Conservation (phyloP, 2,329 filamentous ascomycete species). For the Phoma sp. region DNA sequence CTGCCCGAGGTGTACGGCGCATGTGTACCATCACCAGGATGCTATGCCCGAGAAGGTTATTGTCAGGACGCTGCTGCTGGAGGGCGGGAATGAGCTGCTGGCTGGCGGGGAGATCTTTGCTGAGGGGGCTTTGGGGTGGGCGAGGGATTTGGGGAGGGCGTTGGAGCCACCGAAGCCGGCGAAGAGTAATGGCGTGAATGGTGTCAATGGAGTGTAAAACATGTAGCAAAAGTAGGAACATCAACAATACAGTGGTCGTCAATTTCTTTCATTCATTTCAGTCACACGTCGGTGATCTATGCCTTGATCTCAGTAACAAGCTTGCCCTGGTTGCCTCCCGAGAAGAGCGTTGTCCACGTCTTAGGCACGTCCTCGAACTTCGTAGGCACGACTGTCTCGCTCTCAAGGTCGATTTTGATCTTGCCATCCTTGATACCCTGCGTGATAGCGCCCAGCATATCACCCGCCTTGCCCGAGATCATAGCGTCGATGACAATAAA, state of each 20-base stretch:
- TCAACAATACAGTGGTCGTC: background rate
- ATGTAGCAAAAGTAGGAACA: background rate
- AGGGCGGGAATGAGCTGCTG: conserved; percentile 44
- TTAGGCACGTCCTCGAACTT: conserved; percentile 58
- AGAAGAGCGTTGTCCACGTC: conserved; percentile 58
- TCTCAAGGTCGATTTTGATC: conserved; percentile 53
- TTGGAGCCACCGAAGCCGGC: background rate
- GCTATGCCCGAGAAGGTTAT: conserved; percentile 51
- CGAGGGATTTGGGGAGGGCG: conserved; percentile 33
- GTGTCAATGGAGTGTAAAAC: background rate
- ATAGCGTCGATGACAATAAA: conserved; percentile 54
- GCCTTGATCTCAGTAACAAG: conserved; percentile 49
- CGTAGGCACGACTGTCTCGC: conserved; percentile 56
- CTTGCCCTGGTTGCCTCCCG: conserved; percentile 57
- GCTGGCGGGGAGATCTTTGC: conserved; percentile 49
- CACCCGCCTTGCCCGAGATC: conserved; percentile 33
- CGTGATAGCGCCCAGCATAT: conserved; percentile 32
- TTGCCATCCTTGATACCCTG: conserved; percentile 52
- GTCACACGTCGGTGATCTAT: background rate
- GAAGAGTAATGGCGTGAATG: background rate
- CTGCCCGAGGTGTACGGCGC: conserved; percentile 48
- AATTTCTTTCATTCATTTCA: background rate
- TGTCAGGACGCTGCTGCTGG: conserved; percentile 48
- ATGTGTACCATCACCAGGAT: conserved; percentile 51
- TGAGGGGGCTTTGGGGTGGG: conserved; percentile 46